Percentiles rank a stretch among this genome's conserved stretches.
These are phyloP conservation scores for Aspergillus arachidicola DNA, from an alignment of 2,329 filamentous ascomycete species.

Conservation along the genomic window DNA sequence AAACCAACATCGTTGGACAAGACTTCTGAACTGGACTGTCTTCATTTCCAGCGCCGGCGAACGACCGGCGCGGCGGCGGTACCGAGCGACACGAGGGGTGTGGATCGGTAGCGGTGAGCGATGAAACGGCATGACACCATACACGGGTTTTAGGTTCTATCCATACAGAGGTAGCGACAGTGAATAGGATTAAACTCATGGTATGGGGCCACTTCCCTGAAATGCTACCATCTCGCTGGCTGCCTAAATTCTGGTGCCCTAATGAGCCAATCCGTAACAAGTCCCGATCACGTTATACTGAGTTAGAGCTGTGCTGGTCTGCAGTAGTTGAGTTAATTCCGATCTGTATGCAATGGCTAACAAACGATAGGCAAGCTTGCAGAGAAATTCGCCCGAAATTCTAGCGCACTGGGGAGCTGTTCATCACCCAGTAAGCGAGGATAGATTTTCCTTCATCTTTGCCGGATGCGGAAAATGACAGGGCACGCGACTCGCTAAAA, in stretches of 20 bases:
- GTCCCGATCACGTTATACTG: neutral
- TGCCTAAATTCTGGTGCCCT: neutral
- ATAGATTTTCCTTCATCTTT: neutral
- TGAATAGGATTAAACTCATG: neutral
- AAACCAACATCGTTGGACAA: neutral
- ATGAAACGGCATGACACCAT: neutral
- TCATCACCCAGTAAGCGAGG: neutral
- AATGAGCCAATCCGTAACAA: neutral
- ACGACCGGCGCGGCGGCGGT: neutral
- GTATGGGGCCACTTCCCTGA: neutral
- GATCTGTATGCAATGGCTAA: neutral
- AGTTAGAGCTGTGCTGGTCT: neutral
- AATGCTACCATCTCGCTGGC: neutral
- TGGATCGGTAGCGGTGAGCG: neutral
- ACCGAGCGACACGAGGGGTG: neutral
- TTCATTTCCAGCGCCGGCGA: neutral
- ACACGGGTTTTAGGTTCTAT: neutral
- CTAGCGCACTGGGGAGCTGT: neutral
- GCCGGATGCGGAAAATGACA: neutral
- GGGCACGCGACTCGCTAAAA: neutral
- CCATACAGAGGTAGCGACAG: neutral
- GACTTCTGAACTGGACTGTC: neutral
- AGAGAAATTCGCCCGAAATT: neutral
- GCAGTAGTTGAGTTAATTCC: neutral
- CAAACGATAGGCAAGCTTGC: neutral